Conservation (phyloP, 495 filamentous ascomycete genomes). For the Penicillium subrubescens region DNA sequence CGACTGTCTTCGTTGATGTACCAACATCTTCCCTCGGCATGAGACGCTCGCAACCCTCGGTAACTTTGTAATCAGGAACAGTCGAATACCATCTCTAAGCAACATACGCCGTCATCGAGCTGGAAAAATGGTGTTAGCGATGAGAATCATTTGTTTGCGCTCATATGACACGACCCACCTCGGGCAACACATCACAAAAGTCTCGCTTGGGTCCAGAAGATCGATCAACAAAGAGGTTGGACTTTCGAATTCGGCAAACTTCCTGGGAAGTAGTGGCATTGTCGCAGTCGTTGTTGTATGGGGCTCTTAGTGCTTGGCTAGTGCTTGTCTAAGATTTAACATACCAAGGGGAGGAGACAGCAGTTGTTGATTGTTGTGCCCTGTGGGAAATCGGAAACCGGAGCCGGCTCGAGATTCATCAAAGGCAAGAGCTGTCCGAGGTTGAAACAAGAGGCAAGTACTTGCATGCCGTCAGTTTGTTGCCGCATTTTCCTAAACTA, state of each 20-base stretch:
- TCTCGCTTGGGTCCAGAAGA: neutral
- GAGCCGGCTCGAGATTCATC: too few relatives aligned
- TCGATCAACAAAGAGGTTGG: neutral
- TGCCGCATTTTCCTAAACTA: too few relatives aligned
- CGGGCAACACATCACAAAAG: neutral
- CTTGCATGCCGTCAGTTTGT: too few relatives aligned
- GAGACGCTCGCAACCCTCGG: neutral
- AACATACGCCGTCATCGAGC: neutral
- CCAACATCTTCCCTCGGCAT: neutral
- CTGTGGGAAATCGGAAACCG: too few relatives aligned
- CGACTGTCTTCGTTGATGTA: neutral
- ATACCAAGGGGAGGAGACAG: neutral
- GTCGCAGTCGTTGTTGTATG: neutral
- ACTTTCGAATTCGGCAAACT: neutral
- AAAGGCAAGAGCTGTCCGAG: too few relatives aligned
- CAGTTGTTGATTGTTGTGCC: too few relatives aligned
- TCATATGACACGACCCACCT: neutral
- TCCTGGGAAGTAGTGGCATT: neutral
- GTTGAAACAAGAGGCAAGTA: too few relatives aligned
- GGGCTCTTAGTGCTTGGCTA: neutral
- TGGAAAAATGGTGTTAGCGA: neutral
- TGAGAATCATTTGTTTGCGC: neutral
- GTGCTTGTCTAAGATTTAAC: neutral
- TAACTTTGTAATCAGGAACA: neutral
- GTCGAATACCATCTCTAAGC: neutral